These are phyloP conservation scores for Apiospora hydei DNA, from an alignment of 2,329 filamentous ascomycete genomes.

Conservation along the genomic window DNA sequence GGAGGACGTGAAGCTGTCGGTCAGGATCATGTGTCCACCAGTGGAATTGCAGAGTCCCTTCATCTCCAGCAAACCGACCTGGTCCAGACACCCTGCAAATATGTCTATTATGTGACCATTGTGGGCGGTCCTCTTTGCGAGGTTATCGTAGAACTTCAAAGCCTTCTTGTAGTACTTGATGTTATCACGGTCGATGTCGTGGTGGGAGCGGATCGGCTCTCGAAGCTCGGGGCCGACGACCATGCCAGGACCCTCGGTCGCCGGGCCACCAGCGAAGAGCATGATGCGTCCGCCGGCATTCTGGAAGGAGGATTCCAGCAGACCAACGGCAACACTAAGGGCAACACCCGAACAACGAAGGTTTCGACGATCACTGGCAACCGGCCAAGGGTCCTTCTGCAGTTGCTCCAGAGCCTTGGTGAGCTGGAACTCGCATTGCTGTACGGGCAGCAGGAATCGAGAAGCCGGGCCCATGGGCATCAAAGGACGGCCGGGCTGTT, in stretches of 20 bases:
- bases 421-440: constrained; percentile 96
- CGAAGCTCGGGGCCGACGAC: constrained; percentile 95
- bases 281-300: constrained; percentile 95
- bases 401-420: constrained; percentile 95
- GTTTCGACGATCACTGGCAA: constrained; percentile 89
- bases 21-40: constrained; percentile 97
- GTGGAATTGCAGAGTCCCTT: constrained; percentile 96
- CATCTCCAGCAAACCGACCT: constrained; percentile 97
- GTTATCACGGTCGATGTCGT: constrained; percentile 98
- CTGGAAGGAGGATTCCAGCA: constrained; percentile 94
- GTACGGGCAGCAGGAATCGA: constrained; percentile 90
- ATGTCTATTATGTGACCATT: constrained; percentile 98
- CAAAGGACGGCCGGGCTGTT: constrained; percentile 76
- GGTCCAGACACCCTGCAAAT: constrained; percentile 95
- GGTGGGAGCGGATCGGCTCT: constrained; percentile 96
- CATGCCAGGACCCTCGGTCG: constrained; percentile 95
- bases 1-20: constrained; percentile 97
- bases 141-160: constrained; percentile 89
- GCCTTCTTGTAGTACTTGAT: constrained; percentile 99
- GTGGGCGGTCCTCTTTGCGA: constrained; percentile 93
- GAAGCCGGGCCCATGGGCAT: constrained; percentile 82
- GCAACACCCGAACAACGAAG: constrained; percentile 94
- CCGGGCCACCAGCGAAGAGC: constrained; percentile 94
- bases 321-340: constrained; percentile 90
- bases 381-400: constrained; percentile 97